Conservation (phyloP, 1,284 basidiomycete genomes). For the Volvariella surrecta region DNA sequence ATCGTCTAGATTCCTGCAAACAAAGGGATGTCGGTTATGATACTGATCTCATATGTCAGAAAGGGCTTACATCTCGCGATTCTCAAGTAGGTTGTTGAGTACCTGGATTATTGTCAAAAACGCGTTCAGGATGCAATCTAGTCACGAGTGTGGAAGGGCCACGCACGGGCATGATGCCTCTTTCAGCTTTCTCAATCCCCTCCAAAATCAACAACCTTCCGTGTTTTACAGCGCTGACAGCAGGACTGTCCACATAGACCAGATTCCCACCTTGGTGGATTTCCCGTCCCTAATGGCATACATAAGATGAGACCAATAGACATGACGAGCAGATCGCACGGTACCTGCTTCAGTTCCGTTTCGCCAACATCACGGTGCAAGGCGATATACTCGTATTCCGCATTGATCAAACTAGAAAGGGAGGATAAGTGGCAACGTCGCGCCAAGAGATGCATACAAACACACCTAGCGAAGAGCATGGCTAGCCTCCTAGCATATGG, state of each 20-base stretch:
- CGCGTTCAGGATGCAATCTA: too few relatives aligned
- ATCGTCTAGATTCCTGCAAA: conserved; percentile 52
- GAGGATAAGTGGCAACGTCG: background rate
- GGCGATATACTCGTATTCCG: conserved; percentile 59
- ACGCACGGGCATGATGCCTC: conserved; percentile 47
- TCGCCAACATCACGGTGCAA: conserved; percentile 62
- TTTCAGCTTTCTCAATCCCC: conserved; percentile 62
- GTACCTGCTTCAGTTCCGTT: conserved; percentile 55
- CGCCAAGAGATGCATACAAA: background rate
- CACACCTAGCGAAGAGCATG: conserved; percentile 54
- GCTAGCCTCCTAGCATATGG: conserved; percentile 55
- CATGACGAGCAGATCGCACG: conserved; percentile 5
- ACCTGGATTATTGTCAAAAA: conserved; percentile 34
- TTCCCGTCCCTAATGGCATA: conserved; percentile 37
- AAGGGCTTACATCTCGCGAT: conserved; percentile 47
- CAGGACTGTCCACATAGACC: conserved; percentile 56
- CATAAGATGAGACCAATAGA: too few relatives aligned
- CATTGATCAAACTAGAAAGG: conserved; percentile 43
- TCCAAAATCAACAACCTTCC: conserved; percentile 59
- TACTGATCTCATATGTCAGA: background rate
- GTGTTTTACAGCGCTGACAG: conserved; percentile 56
- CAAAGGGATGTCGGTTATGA: background rate
- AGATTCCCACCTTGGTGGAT: conserved; percentile 51
- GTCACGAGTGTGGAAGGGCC: too few relatives aligned
- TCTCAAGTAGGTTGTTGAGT: conserved; percentile 59